phyloP scores from a whole-genome alignment of 2,329 filamentous ascomycete genomes.

The Alternaria solani region DNA sequence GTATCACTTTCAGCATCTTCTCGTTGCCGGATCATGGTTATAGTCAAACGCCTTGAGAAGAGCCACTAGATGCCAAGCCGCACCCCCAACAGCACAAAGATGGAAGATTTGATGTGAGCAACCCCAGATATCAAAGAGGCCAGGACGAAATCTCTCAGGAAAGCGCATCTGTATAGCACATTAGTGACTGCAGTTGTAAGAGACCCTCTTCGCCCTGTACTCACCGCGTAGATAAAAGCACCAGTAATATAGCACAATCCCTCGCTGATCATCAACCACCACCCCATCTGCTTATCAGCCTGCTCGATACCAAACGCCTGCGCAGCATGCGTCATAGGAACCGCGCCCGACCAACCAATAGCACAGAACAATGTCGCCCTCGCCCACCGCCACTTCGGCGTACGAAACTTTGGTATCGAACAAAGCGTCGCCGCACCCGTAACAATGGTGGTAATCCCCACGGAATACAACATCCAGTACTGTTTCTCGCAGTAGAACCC shows the following conservation, averaged over 20 bases:
- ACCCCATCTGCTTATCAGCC: slow-evolving; percentile 15
- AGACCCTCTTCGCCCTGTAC: neutral
- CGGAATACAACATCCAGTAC: slow-evolving; percentile 11
- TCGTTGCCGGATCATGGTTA: slow-evolving; percentile 10
- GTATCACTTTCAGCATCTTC: neutral
- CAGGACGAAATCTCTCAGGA: slow-evolving; percentile 10
- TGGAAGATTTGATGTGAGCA: slow-evolving; percentile 15
- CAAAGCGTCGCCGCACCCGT: slow-evolving; percentile 7
- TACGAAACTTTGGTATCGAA: slow-evolving; percentile 10
- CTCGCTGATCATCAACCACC: slow-evolving; percentile 13
- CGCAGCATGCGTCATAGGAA: slow-evolving; percentile 17
- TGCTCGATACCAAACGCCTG: slow-evolving; percentile 13
- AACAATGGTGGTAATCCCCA: slow-evolving; percentile 6
- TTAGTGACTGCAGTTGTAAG: neutral
- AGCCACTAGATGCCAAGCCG: slow-evolving; percentile 3
- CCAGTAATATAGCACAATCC: slow-evolving; percentile 10
- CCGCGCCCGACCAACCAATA: slow-evolving; percentile 14
- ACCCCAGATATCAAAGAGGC: slow-evolving; percentile 9
- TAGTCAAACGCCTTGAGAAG: slow-evolving; percentile 10
- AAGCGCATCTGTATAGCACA: neutral
- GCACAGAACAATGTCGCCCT: slow-evolving; percentile 13
- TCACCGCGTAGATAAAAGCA: slow-evolving; percentile 14
- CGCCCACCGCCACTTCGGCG: slow-evolving; percentile 12
- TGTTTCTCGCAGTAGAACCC: slow-evolving; percentile 10
- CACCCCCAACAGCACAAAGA: slow-evolving; percentile 10